Base-by-base conservation (phyloP, 768 basidiomycete species). In the Tubosaeta sp. region DNA sequence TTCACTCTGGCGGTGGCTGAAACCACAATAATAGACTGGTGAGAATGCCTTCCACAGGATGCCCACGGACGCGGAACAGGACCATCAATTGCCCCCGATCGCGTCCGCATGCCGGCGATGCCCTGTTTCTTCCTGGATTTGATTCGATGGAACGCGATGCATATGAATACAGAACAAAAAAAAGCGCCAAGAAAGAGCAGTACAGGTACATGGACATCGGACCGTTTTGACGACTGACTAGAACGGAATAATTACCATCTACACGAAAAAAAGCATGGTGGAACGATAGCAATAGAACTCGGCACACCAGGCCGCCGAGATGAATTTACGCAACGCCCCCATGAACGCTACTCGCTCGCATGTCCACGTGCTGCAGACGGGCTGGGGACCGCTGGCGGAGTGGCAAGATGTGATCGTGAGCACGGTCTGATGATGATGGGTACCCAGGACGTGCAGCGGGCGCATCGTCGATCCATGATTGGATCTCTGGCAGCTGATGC, bases 401-500 rank as follows among this genome's bases (percentile, higher is more conserved):
- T 3, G 67, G 66, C 30, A 63, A 44, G 34, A 55, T 54, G 34
- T 60, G 61, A 24, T 68, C 69, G 19, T 70, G 69, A 18, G 43
- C 43, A n/a, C 67, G 67, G 47, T 71, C 67, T 11, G 65, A 59
- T 22, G 66, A 59, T 2, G 69, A 59, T 1, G 57, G 57, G 43
- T 64, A 67, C 19, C 59, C 64, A 12, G 61, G 54, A 48, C 62
- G 69, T 18, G 52, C 44, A 1, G 68, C 57, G 36, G 67, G 60
- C 13, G 66, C 58, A 64, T 42, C 44, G 34, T 70, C 71, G 56
- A 76, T 74, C 73, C 78, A 77, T 31, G 75, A 67, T 59, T 76
- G 75, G 41, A 80, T 70, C 53, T 73, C 76, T 22, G 78, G 76
- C 29, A 80, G 56, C 47, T 70, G 71, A 55, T 70, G 72, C 4